These are phyloP conservation scores for Rhododendron mucronatum DNA, from an alignment of 148 eudicot species.

Conservation along the genomic window DNA sequence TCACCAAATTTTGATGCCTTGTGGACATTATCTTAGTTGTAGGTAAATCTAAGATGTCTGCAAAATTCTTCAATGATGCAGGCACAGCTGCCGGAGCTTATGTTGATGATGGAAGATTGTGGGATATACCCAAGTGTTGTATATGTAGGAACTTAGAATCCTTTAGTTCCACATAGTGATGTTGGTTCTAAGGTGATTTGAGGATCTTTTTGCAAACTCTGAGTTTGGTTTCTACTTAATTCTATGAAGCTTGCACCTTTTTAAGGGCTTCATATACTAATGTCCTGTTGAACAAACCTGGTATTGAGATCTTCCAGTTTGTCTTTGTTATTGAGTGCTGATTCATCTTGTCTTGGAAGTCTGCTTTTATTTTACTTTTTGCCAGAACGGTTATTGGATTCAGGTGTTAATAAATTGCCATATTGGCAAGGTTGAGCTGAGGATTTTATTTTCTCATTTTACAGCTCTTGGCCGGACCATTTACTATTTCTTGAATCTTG, in stretches of 20 bases:
- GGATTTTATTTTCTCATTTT: not conserved
- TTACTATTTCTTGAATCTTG: not conserved
- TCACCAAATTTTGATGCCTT: too few relatives aligned
- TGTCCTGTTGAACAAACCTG: constrained; percentile 1
- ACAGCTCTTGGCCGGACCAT: not conserved
- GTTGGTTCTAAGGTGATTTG: too few relatives aligned
- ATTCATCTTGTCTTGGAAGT: not conserved
- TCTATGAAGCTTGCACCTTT: not conserved
- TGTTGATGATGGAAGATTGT: too few relatives aligned
- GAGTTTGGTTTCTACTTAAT: not conserved
- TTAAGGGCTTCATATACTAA: not conserved
- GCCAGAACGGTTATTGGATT: not conserved
- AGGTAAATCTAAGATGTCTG: too few relatives aligned
- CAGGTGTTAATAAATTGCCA: not conserved
- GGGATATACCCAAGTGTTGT: too few relatives aligned
- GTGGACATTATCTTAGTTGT: too few relatives aligned
- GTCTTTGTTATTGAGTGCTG: not conserved
- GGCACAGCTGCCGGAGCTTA: too few relatives aligned
- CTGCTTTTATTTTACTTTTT: not conserved
- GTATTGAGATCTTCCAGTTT: not conserved
- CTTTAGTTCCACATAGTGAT: too few relatives aligned
- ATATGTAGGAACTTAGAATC: too few relatives aligned
- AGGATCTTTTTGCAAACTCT: too few relatives aligned
- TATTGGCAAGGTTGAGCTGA: not conserved
- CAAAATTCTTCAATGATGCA: too few relatives aligned